Percentiles rank a stretch among this genome's conserved stretches.
Evolutionary conservation across 257 asterid species (phyloP).

Genomic region (Salvia splendens): DNA sequence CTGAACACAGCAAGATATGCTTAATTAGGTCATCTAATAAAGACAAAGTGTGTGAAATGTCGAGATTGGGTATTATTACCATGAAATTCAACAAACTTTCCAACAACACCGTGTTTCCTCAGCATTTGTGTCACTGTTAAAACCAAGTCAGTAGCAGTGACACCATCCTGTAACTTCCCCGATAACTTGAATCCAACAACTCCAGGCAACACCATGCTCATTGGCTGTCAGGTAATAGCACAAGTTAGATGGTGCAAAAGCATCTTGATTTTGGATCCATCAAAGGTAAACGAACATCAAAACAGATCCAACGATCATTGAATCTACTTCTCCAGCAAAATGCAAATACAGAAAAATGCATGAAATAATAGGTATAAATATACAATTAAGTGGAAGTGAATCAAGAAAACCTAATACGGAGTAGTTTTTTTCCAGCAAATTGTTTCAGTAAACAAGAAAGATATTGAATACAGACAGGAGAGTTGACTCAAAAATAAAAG

Average conservation of each 20-base stretch:
- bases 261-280: slow-evolving; percentile 23
- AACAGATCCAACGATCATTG: slow-evolving; percentile 4
- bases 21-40: slow-evolving; percentile 19
- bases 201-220: slow-evolving; percentile 97
- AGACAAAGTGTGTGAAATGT: slow-evolving; percentile 7
- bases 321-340: slow-evolving; percentile 7
- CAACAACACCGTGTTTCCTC: slow-evolving; percentile 91
- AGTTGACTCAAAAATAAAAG: slow-evolving; percentile 8
- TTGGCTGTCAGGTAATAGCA: slow-evolving; percentile 60
- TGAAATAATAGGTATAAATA: background rate
- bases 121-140: slow-evolving; percentile 85
- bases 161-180: slow-evolving; percentile 79
- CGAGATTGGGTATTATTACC: slow-evolving; percentile 41
- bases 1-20: slow-evolving; percentile 42
- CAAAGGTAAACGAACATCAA: slow-evolving; percentile 1
- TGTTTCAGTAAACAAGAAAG: background rate
- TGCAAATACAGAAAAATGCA: background rate
- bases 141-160: slow-evolving; percentile 90
- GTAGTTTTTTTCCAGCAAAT: background rate
- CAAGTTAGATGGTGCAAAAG: slow-evolving; percentile 28
- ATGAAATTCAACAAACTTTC: slow-evolving; percentile 80
- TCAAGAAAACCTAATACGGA: slow-evolving; percentile 17
- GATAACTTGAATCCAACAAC: slow-evolving; percentile 91
- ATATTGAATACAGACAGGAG: slow-evolving; percentile 2
- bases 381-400: slow-evolving; percentile 20